Base-by-base conservation (phyloP, 176 grass and related monocot genomes). In the Carex pumila region DNA sequence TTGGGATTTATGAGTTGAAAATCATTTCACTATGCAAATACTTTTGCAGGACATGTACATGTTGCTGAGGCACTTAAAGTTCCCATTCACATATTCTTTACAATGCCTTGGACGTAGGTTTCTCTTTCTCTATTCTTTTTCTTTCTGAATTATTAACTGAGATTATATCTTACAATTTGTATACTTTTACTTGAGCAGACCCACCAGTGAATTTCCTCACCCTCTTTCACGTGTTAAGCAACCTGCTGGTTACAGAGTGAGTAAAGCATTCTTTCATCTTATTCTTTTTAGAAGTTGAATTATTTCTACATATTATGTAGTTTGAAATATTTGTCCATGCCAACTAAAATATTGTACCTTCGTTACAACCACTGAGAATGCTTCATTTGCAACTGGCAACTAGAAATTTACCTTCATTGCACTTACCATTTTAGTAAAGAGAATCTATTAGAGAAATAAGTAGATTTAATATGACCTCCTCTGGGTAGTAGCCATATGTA, bases 81-180 rank as follows among this genome's bases (percentile, higher is more conserved):
- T 80, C 93, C 91, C 11, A 86, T 96, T 88, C 93, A 96, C 80
- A 96, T 96, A 74, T 89, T 96, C 79, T 96, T 96, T 82, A 96
- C 91, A 79, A 96, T 96, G 89, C 91, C 93, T 41, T 96, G 89
- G 91, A 96, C 93, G 91, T 92, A 66, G 80, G 87, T 62, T 30
- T 56, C 37, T 85, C 61, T 71, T 17, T 49, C 47, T 13, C 52
- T 65, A 4, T 64, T 49, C 25, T 60, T 60, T 50, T 19, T 21
- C 15, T 49, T 47, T 65, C 43, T 17, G 5, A 47, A 2, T 39
- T 29, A 32, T 72, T 19, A 61, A 63, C 32, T 18, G 18, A 25
- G 7, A 43, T 31, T 67, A 59, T 53, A 53, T 67, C 12, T 83
- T 58, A 83, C 22, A 58, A 59, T 88, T 47, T 85, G 34, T 50